Conservation (phyloP, 2,329 filamentous ascomycete genomes). For the Xylaria sp. region DNA sequence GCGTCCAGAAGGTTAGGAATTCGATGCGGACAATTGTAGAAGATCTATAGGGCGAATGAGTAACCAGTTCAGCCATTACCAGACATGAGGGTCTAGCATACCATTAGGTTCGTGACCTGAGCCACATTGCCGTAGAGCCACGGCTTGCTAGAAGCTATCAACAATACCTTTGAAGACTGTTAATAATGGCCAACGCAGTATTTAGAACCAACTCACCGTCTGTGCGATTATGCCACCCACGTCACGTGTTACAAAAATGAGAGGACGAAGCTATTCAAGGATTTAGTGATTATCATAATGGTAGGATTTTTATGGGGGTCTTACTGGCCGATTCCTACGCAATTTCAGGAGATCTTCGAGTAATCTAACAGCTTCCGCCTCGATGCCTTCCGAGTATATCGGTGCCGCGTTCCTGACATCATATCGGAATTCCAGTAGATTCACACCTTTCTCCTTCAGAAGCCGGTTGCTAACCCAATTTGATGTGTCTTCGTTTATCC, state of each 20-base stretch:
- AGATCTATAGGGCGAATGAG: not conserved
- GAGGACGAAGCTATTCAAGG: not conserved
- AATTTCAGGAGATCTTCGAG: not conserved
- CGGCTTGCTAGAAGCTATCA: not conserved
- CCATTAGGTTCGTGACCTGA: not conserved
- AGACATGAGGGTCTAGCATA: not conserved
- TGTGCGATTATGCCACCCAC: not conserved
- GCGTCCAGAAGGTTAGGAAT: not conserved
- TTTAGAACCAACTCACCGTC: not conserved
- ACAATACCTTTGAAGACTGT: not conserved
- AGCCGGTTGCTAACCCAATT: not conserved
- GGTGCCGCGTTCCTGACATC: not conserved
- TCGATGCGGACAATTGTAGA: constrained; percentile 1
- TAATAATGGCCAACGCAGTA: not conserved
- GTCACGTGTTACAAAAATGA: not conserved
- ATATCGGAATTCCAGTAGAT: constrained; percentile 1
- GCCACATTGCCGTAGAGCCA: not conserved
- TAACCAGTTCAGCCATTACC: not conserved
- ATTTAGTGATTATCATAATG: not conserved
- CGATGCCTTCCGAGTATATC: not conserved
- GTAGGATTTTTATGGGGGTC: not conserved
- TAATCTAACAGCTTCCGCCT: not conserved
- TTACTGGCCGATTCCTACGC: not conserved
- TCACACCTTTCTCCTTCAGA: not conserved
- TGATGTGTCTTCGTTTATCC: not conserved